Base-by-base conservation (phyloP, 2,329 filamentous ascomycete genomes). In the Monosporascus sp. region DNA sequence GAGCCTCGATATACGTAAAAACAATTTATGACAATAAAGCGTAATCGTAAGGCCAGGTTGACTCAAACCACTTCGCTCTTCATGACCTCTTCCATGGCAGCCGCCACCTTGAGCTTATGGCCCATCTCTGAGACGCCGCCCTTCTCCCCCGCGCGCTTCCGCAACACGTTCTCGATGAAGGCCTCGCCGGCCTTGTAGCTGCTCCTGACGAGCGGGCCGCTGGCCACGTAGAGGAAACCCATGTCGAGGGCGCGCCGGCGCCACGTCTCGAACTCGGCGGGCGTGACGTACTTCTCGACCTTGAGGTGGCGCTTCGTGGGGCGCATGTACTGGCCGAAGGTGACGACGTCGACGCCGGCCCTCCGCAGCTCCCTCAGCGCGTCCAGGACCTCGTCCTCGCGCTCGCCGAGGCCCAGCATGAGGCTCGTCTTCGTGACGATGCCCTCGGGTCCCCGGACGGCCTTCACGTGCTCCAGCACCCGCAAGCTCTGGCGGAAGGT, bases 301-400 rank as follows among this genome's bases (percentile, higher is more conserved):
- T 96, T 87, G 84, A 99, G 93, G 71, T 99, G 94, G 45, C 93
- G 84, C 79, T 97, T 99, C 5, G 94, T 99, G 2, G 94, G 94
- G 11, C 93, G 89, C 94, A 99, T 99, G 77, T 99, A 99, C 77
- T 99, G 94, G n/a, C 94, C 94, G 63, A 99, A 99, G 0, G 94
- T 99, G 54, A 99, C 91, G 14, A 99, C 91, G 63, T 99, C 94
- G 46, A 97, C 92, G 55, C 89, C 78, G 54, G 85, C 81, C 60
- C 86, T 86, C 54, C 94, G 83, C 14, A 99, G 80, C 69, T 95
- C 89, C 69, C 78, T 82, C 55, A 97, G 73, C 1, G 93, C 84
- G 58, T 89, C 83, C 81, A 85, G 87, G 1, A 99, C 72, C 73
- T 97, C 88, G 19, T 88, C 82, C 64, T 97, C 92, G 26, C 86